Evolutionary conservation across 495 filamentous ascomycete genomes (phyloP).

Genomic region (Talaromyces thailandensis): DNA sequence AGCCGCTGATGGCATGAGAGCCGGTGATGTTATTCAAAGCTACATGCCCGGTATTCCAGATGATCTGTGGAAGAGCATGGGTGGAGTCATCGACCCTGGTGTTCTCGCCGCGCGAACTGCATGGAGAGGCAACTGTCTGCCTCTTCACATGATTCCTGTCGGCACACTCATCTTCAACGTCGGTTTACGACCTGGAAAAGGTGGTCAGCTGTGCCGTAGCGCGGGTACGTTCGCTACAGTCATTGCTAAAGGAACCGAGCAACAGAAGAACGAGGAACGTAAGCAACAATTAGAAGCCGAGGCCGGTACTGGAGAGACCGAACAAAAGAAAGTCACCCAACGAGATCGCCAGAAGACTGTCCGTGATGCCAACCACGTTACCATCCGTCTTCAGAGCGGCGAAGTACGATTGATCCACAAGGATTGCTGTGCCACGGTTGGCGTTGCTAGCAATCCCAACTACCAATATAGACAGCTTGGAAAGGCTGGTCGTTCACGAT

Average conservation of each 20-base stretch:
- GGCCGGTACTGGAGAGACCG: constrained; percentile 14
- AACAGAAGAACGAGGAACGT: constrained; percentile 17
- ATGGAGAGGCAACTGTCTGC: constrained; percentile 90
- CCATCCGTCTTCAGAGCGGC: constrained; percentile 79
- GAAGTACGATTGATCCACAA: constrained; percentile 80
- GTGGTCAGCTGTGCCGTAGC: constrained; percentile 84
- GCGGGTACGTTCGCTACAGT: constrained; percentile 87
- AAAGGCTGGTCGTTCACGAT: constrained; percentile 86
- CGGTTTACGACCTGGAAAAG: constrained; percentile 60
- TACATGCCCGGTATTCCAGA: constrained; percentile 82
- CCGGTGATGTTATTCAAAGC: constrained; percentile 83
- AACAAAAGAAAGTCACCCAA: constrained; percentile 23
- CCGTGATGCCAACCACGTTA: constrained; percentile 58
- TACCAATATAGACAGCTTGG: constrained; percentile 83
- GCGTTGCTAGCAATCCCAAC: constrained; percentile 85
- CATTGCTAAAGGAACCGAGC: constrained; percentile 69
- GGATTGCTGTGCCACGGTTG: constrained; percentile 89
- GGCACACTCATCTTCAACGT: constrained; percentile 87
- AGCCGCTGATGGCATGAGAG: constrained; percentile 85
- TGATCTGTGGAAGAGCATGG: constrained; percentile 80
- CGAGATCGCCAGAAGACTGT: constrained; percentile 40
- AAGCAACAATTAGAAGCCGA: constrained; percentile 7
- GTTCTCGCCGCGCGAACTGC: constrained; percentile 89
- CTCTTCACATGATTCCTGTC: constrained; percentile 87
- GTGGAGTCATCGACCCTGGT: constrained; percentile 83